Percentiles rank a stretch among this genome's conserved stretches.
Evolutionary conservation across 108 stramenopile genomes (phyloP).

Genomic region (Schizochytrium sp.): DNA sequence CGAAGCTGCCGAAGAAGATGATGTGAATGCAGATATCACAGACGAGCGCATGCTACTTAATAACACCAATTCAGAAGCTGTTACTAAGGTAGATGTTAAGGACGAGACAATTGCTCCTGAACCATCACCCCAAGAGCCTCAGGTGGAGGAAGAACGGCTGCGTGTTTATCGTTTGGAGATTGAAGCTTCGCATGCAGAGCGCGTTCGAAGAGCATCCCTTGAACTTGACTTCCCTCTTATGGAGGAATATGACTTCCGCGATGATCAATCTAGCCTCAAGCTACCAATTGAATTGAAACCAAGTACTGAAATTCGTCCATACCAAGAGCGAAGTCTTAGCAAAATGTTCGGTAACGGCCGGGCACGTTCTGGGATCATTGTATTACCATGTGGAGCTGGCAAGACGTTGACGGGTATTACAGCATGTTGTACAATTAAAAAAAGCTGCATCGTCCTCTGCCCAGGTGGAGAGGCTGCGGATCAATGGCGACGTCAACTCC

Average conservation of each 20-base stretch:
- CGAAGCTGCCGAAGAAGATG: conserved; percentile 43
- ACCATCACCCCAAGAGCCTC: neutral
- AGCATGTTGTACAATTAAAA: conserved; percentile 96
- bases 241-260: conserved; percentile 97
- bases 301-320: conserved; percentile 91
- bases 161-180: conserved; percentile 59
- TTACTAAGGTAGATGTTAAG: neutral
- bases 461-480: conserved; percentile 94
- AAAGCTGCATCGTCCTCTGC: conserved; percentile 89
- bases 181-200: neutral
- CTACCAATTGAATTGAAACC: conserved; percentile 93
- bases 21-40: conserved; percentile 6
- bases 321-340: conserved; percentile 86
- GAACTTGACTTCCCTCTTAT: conserved; percentile 74
- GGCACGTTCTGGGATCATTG: conserved; percentile 97
- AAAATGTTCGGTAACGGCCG: conserved; percentile 99
- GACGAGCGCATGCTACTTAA: neutral
- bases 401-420: conserved; percentile 98
- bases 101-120: neutral
- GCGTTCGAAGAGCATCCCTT: neutral
- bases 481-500: conserved; percentile 98
- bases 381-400: conserved; percentile 98
- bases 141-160: neutral
- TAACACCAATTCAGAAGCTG: neutral
- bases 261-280: conserved; percentile 84